Conservation (phyloP, 305 asterid genomes). For the Euphrasia arctica region DNA sequence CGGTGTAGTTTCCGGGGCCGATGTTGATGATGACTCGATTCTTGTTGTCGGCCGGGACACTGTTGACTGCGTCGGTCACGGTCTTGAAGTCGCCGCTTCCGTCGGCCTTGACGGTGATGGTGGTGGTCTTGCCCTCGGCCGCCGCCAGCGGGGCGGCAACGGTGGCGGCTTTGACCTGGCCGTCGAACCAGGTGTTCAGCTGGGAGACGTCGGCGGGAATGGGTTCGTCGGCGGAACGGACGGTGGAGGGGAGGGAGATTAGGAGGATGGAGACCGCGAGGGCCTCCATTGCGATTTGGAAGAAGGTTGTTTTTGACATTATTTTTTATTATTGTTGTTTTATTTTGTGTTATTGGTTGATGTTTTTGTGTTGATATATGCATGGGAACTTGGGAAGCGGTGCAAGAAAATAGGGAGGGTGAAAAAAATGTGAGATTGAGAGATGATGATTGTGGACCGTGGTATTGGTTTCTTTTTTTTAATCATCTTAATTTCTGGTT, state of each 20-base stretch:
- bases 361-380: background rate
- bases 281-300: slow-evolving; percentile 2
- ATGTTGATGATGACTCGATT: slow-evolving; percentile 47
- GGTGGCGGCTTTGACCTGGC: slow-evolving; percentile 19
- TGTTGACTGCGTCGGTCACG: slow-evolving; percentile 48
- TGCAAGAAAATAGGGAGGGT: too few relatives aligned
- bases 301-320: slow-evolving; percentile 15
- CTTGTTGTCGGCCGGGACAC: slow-evolving; percentile 47
- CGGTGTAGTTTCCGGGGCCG: slow-evolving; percentile 68
- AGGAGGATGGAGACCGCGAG: slow-evolving; percentile 29
- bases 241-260: slow-evolving; percentile 25
- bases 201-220: slow-evolving; percentile 45
- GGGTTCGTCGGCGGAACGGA: slow-evolving; percentile 15
- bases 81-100: slow-evolving; percentile 78
- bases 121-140: slow-evolving; percentile 34
- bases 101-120: slow-evolving; percentile 38
- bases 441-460: too few relatives aligned
- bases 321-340: background rate
- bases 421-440: too few relatives aligned
- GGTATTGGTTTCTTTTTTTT: too few relatives aligned
- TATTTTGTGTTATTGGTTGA: background rate
- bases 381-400: too few relatives aligned
- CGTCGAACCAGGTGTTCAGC: slow-evolving; percentile 46
- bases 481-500: too few relatives aligned
- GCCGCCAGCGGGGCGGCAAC: slow-evolving; percentile 32